Conservation (phyloP, 768 basidiomycete species). For the Royoungia palumana region DNA sequence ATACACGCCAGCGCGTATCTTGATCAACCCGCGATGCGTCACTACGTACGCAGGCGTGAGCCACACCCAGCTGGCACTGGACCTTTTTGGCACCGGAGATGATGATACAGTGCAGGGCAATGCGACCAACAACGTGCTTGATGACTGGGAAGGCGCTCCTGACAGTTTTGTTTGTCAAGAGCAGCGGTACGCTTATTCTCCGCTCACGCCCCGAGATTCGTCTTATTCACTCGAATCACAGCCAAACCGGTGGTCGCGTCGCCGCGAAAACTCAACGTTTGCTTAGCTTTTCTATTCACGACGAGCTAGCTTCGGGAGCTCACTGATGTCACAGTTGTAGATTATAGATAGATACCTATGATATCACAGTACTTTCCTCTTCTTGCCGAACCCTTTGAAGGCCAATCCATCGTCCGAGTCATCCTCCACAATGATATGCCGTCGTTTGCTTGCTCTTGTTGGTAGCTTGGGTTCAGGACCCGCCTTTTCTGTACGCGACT, state of each 20-base stretch:
- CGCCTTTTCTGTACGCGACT: conserved; percentile 5
- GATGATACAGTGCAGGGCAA: conserved; percentile 53
- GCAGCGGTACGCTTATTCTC: conserved; percentile 53
- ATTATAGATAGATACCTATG: neutral
- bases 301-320: conserved; percentile 47
- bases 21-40: conserved; percentile 95
- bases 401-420: conserved; percentile 70
- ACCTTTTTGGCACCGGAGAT: conserved; percentile 81
- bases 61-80: conserved; percentile 92
- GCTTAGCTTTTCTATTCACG: conserved; percentile 78
- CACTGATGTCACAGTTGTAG: conserved; percentile 1
- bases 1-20: conserved; percentile 84
- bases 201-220: neutral
- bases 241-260: conserved; percentile 84
- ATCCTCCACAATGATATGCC: conserved; percentile 50
- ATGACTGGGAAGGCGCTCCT: conserved; percentile 95
- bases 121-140: conserved; percentile 70
- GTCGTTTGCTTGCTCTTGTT: conserved; percentile 20
- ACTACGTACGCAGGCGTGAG: conserved; percentile 98
- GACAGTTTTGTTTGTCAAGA: conserved; percentile 99
- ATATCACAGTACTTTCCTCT: conserved; percentile 15
- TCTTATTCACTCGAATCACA: conserved; percentile 24
- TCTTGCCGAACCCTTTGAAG: conserved; percentile 60
- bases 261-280: conserved; percentile 86
- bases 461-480: conserved; percentile 6